Evolutionary conservation across 768 basidiomycete species (phyloP), one percentile per base, ranked within the genome.

Genomic region (Cytidiella melzeri): DNA sequence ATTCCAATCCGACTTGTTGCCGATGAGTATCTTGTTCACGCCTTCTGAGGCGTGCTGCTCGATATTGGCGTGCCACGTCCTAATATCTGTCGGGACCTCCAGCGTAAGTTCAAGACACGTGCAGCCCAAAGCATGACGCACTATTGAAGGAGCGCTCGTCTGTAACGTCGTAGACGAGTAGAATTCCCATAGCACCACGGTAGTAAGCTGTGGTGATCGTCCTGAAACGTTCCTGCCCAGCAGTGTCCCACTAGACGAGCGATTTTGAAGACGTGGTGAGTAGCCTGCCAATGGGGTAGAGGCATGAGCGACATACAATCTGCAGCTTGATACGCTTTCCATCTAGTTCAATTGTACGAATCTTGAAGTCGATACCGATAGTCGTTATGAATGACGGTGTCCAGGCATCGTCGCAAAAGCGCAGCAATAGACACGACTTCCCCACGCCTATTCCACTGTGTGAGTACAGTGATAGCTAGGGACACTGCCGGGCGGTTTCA

Each of bases 401-500:
- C 93, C 94, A 99, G 55, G 94, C 90, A 70, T 99, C 96, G 74
- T 98, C 96, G 66, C 93, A 97, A 81, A 99, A 99, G 56, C 92
- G 87, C 53, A 92, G 79, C 45, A 93, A 75, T n/a, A 93, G 77
- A 72, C 90, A 92, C 23, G 94, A 98, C 76, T 99, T 94, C 55
- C 95, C 92, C 60, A 96, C 94, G 70, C 92, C 92, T 84, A 58
- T 42, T 36, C 11, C 58, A 52, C 24, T 54, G 51, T 54, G 20
- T 45, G n/a, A 25, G n/a, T 36, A 24, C 41, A 40, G 11, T 25
- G 36, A 18, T 12, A 34, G 13, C 18, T 1, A 4, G 10, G 15
- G 11, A 4, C 21, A 0, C 20, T 19, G 34, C 41, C 26, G 44
- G 45, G 40, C 21, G 18, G 42, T 45, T 62, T 54, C 54, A 92